Conservation (phyloP, 305 asterid genomes). For the Fraxinus sp. region DNA sequence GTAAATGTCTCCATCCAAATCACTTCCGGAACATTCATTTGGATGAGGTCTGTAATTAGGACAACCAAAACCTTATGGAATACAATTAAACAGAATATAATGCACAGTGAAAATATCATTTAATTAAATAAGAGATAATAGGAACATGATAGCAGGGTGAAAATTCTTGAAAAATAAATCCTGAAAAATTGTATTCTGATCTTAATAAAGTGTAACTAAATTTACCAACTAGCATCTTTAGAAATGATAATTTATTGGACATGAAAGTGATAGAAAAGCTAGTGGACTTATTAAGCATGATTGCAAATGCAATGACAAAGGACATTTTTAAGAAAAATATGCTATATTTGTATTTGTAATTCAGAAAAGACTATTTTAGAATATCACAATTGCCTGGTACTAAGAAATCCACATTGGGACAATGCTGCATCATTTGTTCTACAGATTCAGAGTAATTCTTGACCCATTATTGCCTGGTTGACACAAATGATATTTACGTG, state of each 20-base stretch:
- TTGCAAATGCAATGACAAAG: not conserved
- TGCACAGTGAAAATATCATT: not conserved
- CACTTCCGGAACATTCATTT: constrained; percentile 54
- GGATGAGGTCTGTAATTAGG: constrained; percentile 43
- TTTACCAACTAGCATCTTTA: not conserved
- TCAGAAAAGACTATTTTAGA: not conserved
- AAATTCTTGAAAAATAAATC: not conserved
- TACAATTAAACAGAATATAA: not conserved
- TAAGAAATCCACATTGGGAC: not conserved
- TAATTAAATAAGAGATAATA: not conserved
- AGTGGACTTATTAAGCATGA: not conserved
- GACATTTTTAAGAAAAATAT: not conserved
- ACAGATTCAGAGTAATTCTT: not conserved
- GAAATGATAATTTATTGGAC: not conserved
- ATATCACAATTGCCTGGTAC: not conserved
- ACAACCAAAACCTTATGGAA: not conserved
- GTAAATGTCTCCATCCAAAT: constrained; percentile 51
- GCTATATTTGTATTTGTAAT: not conserved
- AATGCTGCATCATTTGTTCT: not conserved
- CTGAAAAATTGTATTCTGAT: not conserved
- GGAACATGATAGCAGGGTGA: not conserved
- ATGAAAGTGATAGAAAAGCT: not conserved
- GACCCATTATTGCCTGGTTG: not conserved
- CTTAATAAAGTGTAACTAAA: not conserved
- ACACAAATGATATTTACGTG: not conserved